Evolutionary conservation across 352 stramenopile species (phyloP).

Genomic region (Thraustotheca clavata): DNA sequence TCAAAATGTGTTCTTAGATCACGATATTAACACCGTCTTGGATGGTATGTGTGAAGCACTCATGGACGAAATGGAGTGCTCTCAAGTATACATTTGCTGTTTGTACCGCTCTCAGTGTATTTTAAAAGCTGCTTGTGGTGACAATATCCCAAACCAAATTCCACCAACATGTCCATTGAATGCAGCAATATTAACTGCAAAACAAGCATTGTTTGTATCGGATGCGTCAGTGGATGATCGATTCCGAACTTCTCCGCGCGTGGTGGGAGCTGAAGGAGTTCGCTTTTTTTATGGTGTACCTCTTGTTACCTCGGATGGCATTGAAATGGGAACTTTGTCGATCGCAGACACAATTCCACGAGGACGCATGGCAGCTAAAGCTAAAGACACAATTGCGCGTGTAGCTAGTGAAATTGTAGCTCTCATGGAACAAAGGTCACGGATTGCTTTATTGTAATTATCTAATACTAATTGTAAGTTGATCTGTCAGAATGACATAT

Average conservation of each 20-base stretch:
- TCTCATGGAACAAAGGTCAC: background rate
- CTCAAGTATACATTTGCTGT: background rate
- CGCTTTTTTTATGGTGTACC: conserved; percentile 5
- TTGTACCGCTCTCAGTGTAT: conserved; percentile 3
- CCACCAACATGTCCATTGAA: background rate
- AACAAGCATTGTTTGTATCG: background rate
- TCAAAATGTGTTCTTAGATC: conserved; percentile 10
- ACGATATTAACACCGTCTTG: background rate
- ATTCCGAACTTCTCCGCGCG: background rate
- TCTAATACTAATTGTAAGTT: background rate
- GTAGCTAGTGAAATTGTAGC: background rate
- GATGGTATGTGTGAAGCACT: conserved; percentile 10
- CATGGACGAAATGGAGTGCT: background rate
- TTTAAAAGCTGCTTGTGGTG: conserved; percentile 3
- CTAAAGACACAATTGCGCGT: background rate
- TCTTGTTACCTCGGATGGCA: conserved; percentile 6
- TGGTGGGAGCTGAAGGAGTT: background rate
- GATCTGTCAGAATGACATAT: too few relatives aligned
- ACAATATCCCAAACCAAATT: background rate
- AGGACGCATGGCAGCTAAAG: background rate
- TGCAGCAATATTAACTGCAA: background rate
- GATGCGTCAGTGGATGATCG: background rate
- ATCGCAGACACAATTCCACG: conserved; percentile 14
- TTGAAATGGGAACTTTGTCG: conserved; percentile 12
- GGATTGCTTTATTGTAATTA: background rate